Evolutionary conservation across 805 yeast species (phyloP).

Genomic region (Kodamaea neixiangensis): DNA sequence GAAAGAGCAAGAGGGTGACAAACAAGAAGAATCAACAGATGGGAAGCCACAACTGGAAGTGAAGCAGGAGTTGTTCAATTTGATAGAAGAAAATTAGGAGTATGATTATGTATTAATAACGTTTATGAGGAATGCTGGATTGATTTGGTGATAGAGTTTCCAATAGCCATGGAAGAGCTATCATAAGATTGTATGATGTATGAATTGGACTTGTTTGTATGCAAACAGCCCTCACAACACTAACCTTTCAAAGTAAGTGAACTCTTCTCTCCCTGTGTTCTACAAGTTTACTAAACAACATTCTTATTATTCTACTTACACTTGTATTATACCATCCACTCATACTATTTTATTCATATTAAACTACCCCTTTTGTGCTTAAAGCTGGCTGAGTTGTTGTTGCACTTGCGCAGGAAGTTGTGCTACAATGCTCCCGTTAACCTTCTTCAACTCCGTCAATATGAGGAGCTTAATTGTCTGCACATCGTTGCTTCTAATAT

Average conservation of each 20-base stretch:
- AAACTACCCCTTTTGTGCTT: neutral
- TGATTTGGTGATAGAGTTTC: too few relatives aligned
- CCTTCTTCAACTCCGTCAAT: constrained; percentile 26
- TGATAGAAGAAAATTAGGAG: constrained; percentile 4
- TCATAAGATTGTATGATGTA: too few relatives aligned
- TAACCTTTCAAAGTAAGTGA: too few relatives aligned
- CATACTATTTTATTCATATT: neutral
- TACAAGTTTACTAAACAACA: neutral
- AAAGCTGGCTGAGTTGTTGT: neutral
- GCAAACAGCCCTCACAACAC: too few relatives aligned
- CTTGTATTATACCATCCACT: too few relatives aligned
- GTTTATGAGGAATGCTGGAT: constrained; percentile 4
- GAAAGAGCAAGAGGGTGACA: constrained; percentile 33
- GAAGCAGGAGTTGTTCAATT: constrained; percentile 6
- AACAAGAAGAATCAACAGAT: neutral
- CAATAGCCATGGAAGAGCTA: too few relatives aligned
- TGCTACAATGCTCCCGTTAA: constrained; percentile 16
- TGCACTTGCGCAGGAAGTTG: constrained; percentile 5
- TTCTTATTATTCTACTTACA: neutral
- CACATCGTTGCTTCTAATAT: constrained; percentile 42
- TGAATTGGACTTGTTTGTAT: too few relatives aligned
- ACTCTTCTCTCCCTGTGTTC: neutral
- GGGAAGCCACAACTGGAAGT: constrained; percentile 2
- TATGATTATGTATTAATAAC: constrained; percentile 4
- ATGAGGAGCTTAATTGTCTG: constrained; percentile 30